Conservation (phyloP, 805 yeast species). For the Saturnispora hagleri region DNA sequence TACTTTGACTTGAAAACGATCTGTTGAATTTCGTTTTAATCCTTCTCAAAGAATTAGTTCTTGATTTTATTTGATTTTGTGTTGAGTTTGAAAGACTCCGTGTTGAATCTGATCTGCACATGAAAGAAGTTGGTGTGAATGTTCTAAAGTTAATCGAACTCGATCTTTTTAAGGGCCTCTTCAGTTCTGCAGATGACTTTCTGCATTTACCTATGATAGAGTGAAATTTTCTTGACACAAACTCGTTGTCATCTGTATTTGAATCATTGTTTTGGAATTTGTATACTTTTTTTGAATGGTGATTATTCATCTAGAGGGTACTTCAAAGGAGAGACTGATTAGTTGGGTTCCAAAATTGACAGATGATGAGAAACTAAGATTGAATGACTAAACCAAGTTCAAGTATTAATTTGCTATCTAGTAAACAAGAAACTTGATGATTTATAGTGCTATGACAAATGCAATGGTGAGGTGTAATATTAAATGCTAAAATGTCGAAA, state of each 20-base stretch:
- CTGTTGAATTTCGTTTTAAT: background rate
- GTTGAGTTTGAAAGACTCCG: background rate
- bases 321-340: background rate
- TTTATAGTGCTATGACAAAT: background rate
- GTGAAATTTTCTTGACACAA: background rate
- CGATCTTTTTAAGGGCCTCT: conserved; percentile 24
- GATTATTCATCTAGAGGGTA: background rate
- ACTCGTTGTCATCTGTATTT: background rate
- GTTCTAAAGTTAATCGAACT: conserved; percentile 21
- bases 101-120: background rate
- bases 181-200: conserved; percentile 11
- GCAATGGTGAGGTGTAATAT: background rate
- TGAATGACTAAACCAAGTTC: too few species aligned
- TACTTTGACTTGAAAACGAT: background rate
- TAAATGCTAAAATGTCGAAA: background rate
- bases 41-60: background rate
- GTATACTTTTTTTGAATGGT: background rate
- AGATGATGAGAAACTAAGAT: too few species aligned
- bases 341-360: background rate
- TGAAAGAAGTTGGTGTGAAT: conserved; percentile 13
- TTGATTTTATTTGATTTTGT: background rate
- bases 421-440: background rate
- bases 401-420: background rate
- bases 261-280: background rate
- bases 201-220: conserved; percentile 6